Conservation (phyloP, 805 yeast species). For the Groenewaldozyma tartarivorans region DNA sequence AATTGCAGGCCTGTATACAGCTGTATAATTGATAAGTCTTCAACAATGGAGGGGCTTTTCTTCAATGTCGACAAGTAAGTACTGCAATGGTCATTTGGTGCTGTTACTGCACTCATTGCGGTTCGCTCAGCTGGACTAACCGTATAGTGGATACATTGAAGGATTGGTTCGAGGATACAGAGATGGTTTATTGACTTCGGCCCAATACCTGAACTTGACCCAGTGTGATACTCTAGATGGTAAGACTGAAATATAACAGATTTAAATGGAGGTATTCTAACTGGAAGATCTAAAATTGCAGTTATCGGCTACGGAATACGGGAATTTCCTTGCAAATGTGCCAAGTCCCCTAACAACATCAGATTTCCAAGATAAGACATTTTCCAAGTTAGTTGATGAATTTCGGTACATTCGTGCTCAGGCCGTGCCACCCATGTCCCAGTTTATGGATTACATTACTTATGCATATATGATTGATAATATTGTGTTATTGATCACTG, state of each 20-base stretch:
- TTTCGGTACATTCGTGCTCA: slow-evolving; percentile 80
- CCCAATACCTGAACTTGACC: slow-evolving; percentile 84
- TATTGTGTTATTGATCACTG: slow-evolving; percentile 91
- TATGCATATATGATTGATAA: slow-evolving; percentile 98
- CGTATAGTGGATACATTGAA: slow-evolving; percentile 68
- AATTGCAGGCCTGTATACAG: too few species aligned
- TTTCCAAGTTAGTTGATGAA: slow-evolving; percentile 66
- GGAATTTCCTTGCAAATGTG: slow-evolving; percentile 75
- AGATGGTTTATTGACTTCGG: slow-evolving; percentile 63
- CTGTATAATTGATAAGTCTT: too few species aligned
- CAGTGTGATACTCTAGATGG: slow-evolving; percentile 88
- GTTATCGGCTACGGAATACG: slow-evolving; percentile 92
- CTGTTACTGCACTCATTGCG: neutral
- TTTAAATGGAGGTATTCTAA: slow-evolving; percentile 1
- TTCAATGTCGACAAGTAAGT: slow-evolving; percentile 67
- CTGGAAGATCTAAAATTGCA: slow-evolving; percentile 72
- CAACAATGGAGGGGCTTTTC: slow-evolving; percentile 82
- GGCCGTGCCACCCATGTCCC: slow-evolving; percentile 67
- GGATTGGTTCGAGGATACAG: slow-evolving; percentile 93
- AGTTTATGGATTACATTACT: slow-evolving; percentile 84
- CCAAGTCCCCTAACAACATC: slow-evolving; percentile 80
- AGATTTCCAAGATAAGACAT: slow-evolving; percentile 71
- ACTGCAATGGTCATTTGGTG: neutral
- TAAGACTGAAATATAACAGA: slow-evolving; percentile 4
- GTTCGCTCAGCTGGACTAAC: slow-evolving; percentile 1